A percentile compares a stretch with the other conserved stretches of the same genome.
Conservation (phyloP, 495 filamentous ascomycete species). For the Coniosporium apollinis region DNA sequence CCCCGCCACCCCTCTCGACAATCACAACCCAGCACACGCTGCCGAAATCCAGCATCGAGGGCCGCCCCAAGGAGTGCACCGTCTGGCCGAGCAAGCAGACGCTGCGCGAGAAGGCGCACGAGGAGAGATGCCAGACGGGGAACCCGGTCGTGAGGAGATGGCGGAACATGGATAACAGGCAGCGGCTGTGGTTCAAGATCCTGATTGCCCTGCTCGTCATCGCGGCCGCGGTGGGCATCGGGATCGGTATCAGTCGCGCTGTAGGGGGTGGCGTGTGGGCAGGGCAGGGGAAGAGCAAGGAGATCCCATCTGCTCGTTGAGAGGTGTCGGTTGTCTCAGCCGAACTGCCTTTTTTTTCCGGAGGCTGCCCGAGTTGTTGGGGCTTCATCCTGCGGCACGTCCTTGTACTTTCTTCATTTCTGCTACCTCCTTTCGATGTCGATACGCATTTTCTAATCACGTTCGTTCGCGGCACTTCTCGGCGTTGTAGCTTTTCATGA, state of each 20-base stretch:
- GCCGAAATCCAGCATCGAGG: slow-evolving; percentile 17
- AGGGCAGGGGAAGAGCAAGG: slow-evolving; percentile 9
- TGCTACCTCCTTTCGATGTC: too few species aligned
- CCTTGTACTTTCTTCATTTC: too few species aligned
- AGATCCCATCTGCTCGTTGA: too few species aligned
- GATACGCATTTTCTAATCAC: too few species aligned
- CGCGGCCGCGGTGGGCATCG: slow-evolving; percentile 43
- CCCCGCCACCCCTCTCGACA: too few species aligned
- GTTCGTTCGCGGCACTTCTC: too few species aligned
- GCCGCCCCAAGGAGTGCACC: slow-evolving; percentile 23
- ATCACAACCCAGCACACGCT: slow-evolving; percentile 8
- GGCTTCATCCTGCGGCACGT: too few species aligned
- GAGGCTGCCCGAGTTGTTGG: too few species aligned
- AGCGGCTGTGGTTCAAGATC: slow-evolving; percentile 34
- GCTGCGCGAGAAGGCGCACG: slow-evolving; percentile 15
- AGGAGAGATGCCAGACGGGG: slow-evolving; percentile 15
- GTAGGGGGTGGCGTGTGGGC: slow-evolving; percentile 43
- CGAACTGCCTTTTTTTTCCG: too few species aligned
- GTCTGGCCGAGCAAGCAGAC: slow-evolving; percentile 27
- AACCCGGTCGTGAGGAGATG: slow-evolving; percentile 24
- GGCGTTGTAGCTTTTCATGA: too few species aligned
- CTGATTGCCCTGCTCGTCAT: slow-evolving; percentile 38
- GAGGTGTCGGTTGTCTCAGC: too few species aligned
- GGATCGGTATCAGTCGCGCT: slow-evolving; percentile 43
- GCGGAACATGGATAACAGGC: slow-evolving; percentile 29